Evolutionary conservation across 2,329 filamentous ascomycete species (phyloP), one percentile per base, ranked within the genome.

Genomic region (Metarhizium brunneum): DNA sequence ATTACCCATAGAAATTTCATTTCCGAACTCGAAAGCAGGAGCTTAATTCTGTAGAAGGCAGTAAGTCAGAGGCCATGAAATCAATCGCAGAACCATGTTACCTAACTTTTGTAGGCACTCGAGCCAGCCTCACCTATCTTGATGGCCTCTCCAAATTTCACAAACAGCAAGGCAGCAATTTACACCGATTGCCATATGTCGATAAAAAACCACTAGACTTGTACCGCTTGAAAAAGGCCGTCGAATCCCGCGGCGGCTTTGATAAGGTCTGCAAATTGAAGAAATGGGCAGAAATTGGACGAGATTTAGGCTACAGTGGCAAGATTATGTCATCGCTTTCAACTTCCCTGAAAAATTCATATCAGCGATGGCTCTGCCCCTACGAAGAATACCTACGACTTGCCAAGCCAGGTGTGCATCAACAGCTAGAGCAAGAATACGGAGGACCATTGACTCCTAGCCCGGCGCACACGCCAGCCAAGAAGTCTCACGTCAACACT

Each of bases 271-370:
- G 94, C 79, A 96, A 96, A 72, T 81, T 87, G 55, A 99, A 99
- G 74, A 97, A 97, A 75, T 99, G 94, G 94, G 94, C 94, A 16
- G 94, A 99, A 71, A 97, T 99, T 63, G 94, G 94, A 38, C 85
- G 94, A 65, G 94, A 97, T 68, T 76, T 99, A 50, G 94, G 94
- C 54, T 99, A 99, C 72, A 97, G 92, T 67, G 94, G 94, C 68
- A 99, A 99, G 76, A 99, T 99, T 60, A 99, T 99, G 94, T 97
- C 92, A 2, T 97, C 94, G 8, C 76, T 99, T 50, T 99, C 94
- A 6, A 99, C 94, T 0, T 97, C 94, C 5, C 80, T 99, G 47
- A 99, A 97, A 70, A 99, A 99, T 70, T 97, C 94, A 0, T 99
- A 95, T 65, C 91, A 96, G 69, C 86, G 92, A 72, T 99, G 94